These are phyloP conservation scores for Vigna hirtella DNA, from an alignment of 306 rosid genomes.

Conservation along the genomic window DNA sequence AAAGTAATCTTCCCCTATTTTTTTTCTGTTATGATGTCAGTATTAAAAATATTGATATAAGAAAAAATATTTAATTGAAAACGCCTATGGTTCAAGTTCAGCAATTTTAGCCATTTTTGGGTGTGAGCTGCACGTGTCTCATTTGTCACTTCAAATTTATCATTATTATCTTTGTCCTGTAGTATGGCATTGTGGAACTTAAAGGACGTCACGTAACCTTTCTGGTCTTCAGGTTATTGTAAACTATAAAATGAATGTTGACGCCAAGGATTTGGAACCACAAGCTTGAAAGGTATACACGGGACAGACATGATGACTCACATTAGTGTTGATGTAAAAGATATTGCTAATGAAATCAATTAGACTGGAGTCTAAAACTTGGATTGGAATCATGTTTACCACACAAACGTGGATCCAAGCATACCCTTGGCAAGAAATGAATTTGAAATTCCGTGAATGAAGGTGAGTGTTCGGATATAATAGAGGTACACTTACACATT, in stretches of 20 bases:
- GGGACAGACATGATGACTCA: not conserved
- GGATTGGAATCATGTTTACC: not conserved
- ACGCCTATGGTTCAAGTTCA: not conserved
- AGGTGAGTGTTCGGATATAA: not conserved
- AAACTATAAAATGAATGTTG: not conserved
- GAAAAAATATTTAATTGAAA: not conserved
- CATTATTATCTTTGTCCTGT: not conserved
- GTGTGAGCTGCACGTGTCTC: not conserved
- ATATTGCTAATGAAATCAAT: not conserved
- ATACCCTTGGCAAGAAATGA: not conserved
- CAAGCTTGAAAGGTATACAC: not conserved
- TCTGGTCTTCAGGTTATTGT: not conserved
- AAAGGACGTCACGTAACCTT: not conserved
- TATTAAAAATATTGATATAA: not conserved
- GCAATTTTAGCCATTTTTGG: not conserved
- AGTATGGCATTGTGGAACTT: not conserved
- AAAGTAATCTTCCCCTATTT: not conserved
- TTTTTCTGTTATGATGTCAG: not conserved
- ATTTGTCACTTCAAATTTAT: not conserved
- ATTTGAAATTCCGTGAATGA: not conserved
- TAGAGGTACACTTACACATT: not conserved
- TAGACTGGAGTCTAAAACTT: not conserved
- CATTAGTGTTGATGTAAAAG: not conserved
- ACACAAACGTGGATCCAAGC: not conserved
- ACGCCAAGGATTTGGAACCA: not conserved